Evolutionary conservation across 192 early-diverging fungal species (phyloP).

Genomic region (Physocladia obscura): DNA sequence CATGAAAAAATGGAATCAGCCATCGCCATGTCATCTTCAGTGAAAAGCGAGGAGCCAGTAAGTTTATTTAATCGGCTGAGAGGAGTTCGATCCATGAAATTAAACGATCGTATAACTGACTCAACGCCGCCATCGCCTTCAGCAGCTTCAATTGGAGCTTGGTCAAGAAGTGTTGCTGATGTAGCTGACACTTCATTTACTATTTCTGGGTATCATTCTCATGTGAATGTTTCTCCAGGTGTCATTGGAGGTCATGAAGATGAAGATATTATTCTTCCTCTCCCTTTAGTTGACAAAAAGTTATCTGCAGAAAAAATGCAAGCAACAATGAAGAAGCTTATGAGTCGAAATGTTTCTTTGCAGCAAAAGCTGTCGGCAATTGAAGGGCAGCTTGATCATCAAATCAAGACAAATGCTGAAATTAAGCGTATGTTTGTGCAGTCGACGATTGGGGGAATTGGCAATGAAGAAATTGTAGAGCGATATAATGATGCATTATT

Average conservation of each 20-base stretch:
- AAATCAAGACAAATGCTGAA: constrained; percentile 24
- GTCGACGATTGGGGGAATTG: background rate
- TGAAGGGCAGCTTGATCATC: constrained; percentile 26
- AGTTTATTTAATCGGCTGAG: too few species aligned
- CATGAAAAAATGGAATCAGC: constrained; percentile 32
- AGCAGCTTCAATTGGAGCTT: background rate
- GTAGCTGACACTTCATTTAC: too few species aligned
- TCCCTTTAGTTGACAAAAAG: background rate
- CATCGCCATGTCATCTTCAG: constrained; percentile 3
- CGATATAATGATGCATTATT: constrained; percentile 36
- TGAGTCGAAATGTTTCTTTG: constrained; percentile 14
- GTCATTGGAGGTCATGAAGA: background rate
- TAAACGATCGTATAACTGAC: background rate
- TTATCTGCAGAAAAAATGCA: constrained; percentile 1
- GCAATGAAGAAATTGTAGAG: constrained; percentile 1
- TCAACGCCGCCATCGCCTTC: background rate
- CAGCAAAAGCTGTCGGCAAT: constrained; percentile 21
- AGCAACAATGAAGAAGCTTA: constrained; percentile 25
- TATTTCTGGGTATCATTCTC: constrained; percentile 7
- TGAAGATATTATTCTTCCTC: background rate
- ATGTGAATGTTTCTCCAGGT: background rate
- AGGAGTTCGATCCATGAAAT: too few species aligned
- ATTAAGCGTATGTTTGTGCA: constrained; percentile 32
- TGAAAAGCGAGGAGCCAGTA: background rate
- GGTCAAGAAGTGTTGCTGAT: background rate